Evolutionary conservation across 1,139 yeast species (phyloP).

Genomic region (Candida tunisiensis): DNA sequence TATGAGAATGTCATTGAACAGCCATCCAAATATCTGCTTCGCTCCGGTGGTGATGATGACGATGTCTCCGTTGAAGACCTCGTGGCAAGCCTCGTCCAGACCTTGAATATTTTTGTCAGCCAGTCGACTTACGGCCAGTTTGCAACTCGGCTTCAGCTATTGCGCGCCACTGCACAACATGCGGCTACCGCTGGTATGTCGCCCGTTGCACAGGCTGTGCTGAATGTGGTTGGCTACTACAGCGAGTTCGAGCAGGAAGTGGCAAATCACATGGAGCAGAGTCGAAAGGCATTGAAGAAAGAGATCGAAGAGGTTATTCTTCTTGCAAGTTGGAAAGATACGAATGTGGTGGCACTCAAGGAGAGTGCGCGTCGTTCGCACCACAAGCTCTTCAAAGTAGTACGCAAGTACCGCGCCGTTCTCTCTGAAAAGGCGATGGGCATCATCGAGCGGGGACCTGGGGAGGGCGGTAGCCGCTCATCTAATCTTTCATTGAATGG

Average conservation of each 20-base stretch:
- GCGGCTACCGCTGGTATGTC: conserved; percentile 6
- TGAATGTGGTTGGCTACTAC: conserved; percentile 49
- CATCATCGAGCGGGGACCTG: conserved; percentile 28
- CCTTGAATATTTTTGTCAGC: conserved; percentile 60
- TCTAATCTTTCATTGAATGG: too few relatives aligned
- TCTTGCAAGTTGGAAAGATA: conserved; percentile 95
- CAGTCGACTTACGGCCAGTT: conserved; percentile 68
- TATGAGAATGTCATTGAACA: conserved; percentile 45
- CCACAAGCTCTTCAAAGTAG: conserved; percentile 62
- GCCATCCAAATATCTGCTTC: too few relatives aligned
- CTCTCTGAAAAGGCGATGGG: conserved; percentile 36
- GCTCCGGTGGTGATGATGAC: too few relatives aligned
- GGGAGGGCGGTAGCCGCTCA: neutral
- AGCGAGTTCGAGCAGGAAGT: conserved; percentile 42
- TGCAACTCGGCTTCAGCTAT: conserved; percentile 33
- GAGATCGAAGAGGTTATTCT: conserved; percentile 72
- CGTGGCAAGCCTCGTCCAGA: conserved; percentile 33
- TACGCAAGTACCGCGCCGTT: conserved; percentile 62
- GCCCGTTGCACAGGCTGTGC: conserved; percentile 27
- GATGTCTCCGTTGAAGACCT: conserved; percentile 17
- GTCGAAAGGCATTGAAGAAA: conserved; percentile 46
- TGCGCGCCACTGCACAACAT: conserved; percentile 49
- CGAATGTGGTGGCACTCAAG: conserved; percentile 79
- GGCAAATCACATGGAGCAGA: conserved; percentile 25
- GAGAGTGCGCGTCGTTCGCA: conserved; percentile 90